These are phyloP conservation scores for Rhytidiadelphus loreus DNA, from an alignment of 225 moss, liverwort and hornwort species.

Conservation along the genomic window DNA sequence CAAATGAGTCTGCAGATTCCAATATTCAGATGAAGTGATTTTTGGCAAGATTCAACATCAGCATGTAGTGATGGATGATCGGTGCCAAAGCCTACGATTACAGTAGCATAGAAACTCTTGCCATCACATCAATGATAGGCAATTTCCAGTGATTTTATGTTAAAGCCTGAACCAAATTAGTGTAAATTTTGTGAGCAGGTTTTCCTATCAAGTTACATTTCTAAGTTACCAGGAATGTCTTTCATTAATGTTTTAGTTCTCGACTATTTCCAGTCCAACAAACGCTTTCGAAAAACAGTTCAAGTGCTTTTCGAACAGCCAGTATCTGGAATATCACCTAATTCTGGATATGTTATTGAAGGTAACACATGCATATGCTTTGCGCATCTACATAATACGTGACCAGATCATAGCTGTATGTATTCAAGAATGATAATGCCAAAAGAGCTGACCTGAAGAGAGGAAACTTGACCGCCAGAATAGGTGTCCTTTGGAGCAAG, in stretches of 20 bases:
- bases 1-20: not conserved
- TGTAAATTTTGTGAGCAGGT: not conserved
- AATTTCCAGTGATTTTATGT: not conserved
- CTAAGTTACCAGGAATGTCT: not conserved
- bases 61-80: not conserved
- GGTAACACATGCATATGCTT: not conserved
- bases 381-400: not conserved
- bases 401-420: not conserved
- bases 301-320: not conserved
- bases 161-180: not conserved
- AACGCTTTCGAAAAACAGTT: not conserved
- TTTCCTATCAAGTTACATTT: not conserved
- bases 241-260: not conserved
- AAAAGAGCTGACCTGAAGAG: constrained; percentile 46
- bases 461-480: constrained; percentile 78
- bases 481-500: constrained; percentile 58
- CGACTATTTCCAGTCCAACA: not conserved
- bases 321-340: not conserved
- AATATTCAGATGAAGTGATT: not conserved
- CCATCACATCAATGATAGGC: not conserved
- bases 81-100: not conserved
- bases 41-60: not conserved
- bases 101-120: not conserved
- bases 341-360: not conserved
- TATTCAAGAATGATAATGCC: not conserved